Evolutionary conservation across 1,284 basidiomycete genomes (phyloP).

Genomic region (Ceratobasidium sp.): DNA sequence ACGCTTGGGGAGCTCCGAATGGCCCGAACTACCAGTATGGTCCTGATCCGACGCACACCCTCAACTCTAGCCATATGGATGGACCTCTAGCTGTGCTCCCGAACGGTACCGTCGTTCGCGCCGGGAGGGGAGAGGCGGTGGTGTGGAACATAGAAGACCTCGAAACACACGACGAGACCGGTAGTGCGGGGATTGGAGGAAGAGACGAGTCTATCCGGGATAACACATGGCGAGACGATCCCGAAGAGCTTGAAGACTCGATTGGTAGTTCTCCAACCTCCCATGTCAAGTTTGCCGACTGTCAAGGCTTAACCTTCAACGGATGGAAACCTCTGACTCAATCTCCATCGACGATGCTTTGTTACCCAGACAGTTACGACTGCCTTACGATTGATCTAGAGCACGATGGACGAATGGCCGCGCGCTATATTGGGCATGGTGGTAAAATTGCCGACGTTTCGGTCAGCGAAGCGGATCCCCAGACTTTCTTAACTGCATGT

Average conservation of each 20-base stretch:
- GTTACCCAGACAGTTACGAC: background rate
- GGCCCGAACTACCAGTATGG: slow-evolving; percentile 2
- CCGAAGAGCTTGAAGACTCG: slow-evolving; percentile 35
- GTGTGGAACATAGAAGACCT: slow-evolving; percentile 24
- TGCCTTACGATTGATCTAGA: slow-evolving; percentile 34
- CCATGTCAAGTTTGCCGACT: slow-evolving; percentile 20
- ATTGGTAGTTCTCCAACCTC: slow-evolving; percentile 26
- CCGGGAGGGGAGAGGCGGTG: slow-evolving; percentile 17
- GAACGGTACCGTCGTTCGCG: slow-evolving; percentile 12
- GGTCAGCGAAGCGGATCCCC: background rate
- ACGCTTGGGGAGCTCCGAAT: slow-evolving; percentile 14
- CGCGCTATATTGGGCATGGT: slow-evolving; percentile 40
- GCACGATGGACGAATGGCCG: background rate
- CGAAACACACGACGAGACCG: slow-evolving; percentile 19
- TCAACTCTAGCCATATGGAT: background rate
- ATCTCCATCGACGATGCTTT: slow-evolving; percentile 22
- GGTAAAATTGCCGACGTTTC: slow-evolving; percentile 19
- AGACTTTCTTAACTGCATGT: slow-evolving; percentile 32
- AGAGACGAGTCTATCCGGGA: background rate
- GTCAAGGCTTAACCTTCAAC: background rate
- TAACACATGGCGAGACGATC: slow-evolving; percentile 30
- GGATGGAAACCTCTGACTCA: background rate
- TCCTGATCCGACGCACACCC: slow-evolving; percentile 24
- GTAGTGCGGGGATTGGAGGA: background rate
- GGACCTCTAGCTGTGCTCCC: slow-evolving; percentile 28